Evolutionary conservation across 2,329 filamentous ascomycete genomes (phyloP), one percentile per base, ranked within the genome.

Genomic region (Pyrenophora graminea): DNA sequence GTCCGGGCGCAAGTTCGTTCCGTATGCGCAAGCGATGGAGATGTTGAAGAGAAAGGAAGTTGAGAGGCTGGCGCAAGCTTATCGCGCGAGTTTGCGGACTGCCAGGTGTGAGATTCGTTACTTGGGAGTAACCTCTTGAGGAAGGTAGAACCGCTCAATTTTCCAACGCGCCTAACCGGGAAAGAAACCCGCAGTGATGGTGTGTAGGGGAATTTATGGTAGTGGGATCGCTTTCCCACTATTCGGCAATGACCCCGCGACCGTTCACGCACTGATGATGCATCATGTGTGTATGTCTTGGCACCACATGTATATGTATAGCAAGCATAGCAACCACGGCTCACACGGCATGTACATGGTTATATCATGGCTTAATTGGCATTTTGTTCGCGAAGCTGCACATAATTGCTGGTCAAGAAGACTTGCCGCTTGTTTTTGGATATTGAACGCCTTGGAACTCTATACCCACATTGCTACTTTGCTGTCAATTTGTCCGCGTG

Each of bases 391-490:
- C 34, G 30, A 39, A 41, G 32, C 45, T 49, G 45, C 40, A 37
- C 34, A 38, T 19, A 46, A 13, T 30, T 30, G 27, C 10, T 30
- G 27, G 27, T 30, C 27, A 39, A 38, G 32, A 27, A 49, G 38
- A 44, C 51, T 37, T 44, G 38, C 51, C 51, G 45, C 51, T 34
- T 46, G 48, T 27, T 27, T 42, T 43, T 40, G 42, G 48, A 53
- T 51, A 49, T 56, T 48, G 45, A 68, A 70, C 67, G 62, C 67
- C 66, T 21, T 49, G 38, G 41, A 56, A 56, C 66, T 63, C 66
- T 62, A 41, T 62, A 52, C 48, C 58, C 54, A 54, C 51, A 57
- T 45, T 53, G 43, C 49, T 41, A 56, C 48, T 51, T 56, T 42
- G 34, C 50, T 40, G 39, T 48, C 37, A 32, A 56, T 44, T 48